These are phyloP conservation scores for Pholiota microspora DNA, from an alignment of 768 basidiomycete genomes.

Conservation along the genomic window DNA sequence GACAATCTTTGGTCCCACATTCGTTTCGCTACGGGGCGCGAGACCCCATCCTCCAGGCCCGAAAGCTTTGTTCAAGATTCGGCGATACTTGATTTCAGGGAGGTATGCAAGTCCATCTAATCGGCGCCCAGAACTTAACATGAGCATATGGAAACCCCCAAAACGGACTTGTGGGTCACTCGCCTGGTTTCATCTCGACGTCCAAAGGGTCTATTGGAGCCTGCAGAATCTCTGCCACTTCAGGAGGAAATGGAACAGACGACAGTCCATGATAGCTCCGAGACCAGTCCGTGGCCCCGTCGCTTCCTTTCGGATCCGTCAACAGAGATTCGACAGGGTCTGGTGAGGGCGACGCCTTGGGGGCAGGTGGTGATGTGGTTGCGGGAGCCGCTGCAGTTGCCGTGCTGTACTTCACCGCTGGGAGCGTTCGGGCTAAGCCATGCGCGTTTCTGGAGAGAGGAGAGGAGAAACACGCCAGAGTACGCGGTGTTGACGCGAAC, in stretches of 20 bases:
- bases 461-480: background rate
- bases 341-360: background rate
- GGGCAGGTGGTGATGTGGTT: background rate
- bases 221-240: conserved; percentile 69
- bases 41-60: conserved; percentile 98
- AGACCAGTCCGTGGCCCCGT: conserved; percentile 75
- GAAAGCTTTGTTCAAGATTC: conserved; percentile 89
- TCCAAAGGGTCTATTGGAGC: conserved; percentile 74
- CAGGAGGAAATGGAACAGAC: conserved; percentile 70
- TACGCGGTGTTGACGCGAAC: background rate
- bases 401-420: background rate
- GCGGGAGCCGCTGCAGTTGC: background rate
- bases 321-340: background rate
- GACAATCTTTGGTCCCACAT: conserved; percentile 84
- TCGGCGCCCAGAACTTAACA: background rate
- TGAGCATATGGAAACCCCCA: background rate
- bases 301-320: conserved; percentile 5
- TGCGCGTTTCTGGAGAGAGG: background rate
- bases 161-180: conserved; percentile 20
- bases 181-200: conserved; percentile 94
- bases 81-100: conserved; percentile 95
- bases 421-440: background rate
- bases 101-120: conserved; percentile 92
- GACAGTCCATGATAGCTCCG: conserved; percentile 84
- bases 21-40: conserved; percentile 89